A percentile compares a stretch with the other conserved stretches of the same genome.
phyloP scores from a whole-genome alignment of 1,284 basidiomycete genomes.

The Gymnopus androsaceus region DNA sequence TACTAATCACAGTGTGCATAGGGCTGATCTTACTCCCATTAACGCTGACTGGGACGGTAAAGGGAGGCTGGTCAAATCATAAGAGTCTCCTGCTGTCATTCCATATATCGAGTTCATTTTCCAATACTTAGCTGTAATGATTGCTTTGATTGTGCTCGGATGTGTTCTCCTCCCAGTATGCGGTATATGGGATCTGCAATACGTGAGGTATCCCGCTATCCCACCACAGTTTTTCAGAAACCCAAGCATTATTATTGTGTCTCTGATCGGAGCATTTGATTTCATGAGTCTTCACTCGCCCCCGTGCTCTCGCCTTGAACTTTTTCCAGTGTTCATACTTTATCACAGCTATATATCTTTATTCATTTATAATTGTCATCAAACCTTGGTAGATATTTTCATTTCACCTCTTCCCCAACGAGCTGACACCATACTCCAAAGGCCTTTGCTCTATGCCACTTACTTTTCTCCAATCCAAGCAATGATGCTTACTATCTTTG shows the following conservation, averaged over 20 bases:
- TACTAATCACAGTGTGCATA: constrained; percentile 7
- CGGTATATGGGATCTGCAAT: constrained; percentile 50
- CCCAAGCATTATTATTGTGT: constrained; percentile 58
- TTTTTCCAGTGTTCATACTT: constrained; percentile 57
- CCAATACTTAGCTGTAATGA: constrained; percentile 46
- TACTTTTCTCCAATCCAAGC: constrained; percentile 61
- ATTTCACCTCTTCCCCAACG: not conserved
- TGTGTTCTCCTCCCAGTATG: constrained; percentile 45
- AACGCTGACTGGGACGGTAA: constrained; percentile 14
- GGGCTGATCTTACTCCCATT: constrained; percentile 12
- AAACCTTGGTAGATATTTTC: constrained; percentile 49
- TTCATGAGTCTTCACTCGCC: constrained; percentile 45
- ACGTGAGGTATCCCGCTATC: constrained; percentile 54
- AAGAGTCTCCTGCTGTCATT: not conserved
- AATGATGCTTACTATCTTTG: constrained; percentile 66
- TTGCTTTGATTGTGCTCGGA: constrained; percentile 57
- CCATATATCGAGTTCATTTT: not conserved
- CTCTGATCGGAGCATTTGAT: constrained; percentile 70
- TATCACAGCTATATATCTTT: constrained; percentile 61
- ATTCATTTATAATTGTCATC: constrained; percentile 61
- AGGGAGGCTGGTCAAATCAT: constrained; percentile 13
- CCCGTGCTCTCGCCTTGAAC: constrained; percentile 6
- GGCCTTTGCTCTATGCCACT: constrained; percentile 51
- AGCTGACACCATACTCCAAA: constrained; percentile 20
- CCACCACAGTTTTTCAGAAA: constrained; percentile 59